Evolutionary conservation across 345 rosid species (phyloP).

Genomic region (Rhizophora apiculata): DNA sequence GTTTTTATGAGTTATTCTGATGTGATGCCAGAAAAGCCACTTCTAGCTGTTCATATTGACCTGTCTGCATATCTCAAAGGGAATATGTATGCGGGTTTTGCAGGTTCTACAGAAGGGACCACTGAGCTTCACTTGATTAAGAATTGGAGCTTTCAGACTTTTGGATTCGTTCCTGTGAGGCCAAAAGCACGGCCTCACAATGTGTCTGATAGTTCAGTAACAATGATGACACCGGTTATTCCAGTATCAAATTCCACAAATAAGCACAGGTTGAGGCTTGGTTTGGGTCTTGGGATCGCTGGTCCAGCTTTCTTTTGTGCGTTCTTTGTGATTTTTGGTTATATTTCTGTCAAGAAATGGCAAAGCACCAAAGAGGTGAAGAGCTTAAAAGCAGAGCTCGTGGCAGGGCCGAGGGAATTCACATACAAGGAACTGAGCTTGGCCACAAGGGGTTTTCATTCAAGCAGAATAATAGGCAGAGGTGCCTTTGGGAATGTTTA

Average conservation of each 20-base stretch:
- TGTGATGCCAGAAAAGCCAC: slow-evolving; percentile 57
- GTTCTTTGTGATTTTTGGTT: slow-evolving; percentile 59
- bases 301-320: slow-evolving; percentile 70
- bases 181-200: slow-evolving; percentile 58
- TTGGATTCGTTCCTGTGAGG: slow-evolving; percentile 57
- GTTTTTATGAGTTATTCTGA: slow-evolving; percentile 64
- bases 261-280: slow-evolving; percentile 42
- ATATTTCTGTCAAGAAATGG: slow-evolving; percentile 59
- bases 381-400: slow-evolving; percentile 57
- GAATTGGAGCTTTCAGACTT: slow-evolving; percentile 75
- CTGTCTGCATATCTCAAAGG: slow-evolving; percentile 59
- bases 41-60: slow-evolving; percentile 53
- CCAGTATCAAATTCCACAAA: slow-evolving; percentile 35
- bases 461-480: slow-evolving; percentile 71
- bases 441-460: slow-evolving; percentile 84
- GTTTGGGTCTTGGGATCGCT: slow-evolving; percentile 75
- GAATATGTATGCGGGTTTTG: slow-evolving; percentile 69
- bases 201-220: slow-evolving; percentile 67
- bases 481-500: slow-evolving; percentile 94
- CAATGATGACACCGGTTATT: slow-evolving; percentile 26
- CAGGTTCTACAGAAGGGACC: slow-evolving; percentile 93
- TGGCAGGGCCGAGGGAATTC: slow-evolving; percentile 70
- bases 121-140: slow-evolving; percentile 76
- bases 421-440: slow-evolving; percentile 63
- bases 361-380: slow-evolving; percentile 44